phyloP scores from a whole-genome alignment of 2,329 filamentous ascomycete species.

The Ophiostoma novo-ulmi region DNA sequence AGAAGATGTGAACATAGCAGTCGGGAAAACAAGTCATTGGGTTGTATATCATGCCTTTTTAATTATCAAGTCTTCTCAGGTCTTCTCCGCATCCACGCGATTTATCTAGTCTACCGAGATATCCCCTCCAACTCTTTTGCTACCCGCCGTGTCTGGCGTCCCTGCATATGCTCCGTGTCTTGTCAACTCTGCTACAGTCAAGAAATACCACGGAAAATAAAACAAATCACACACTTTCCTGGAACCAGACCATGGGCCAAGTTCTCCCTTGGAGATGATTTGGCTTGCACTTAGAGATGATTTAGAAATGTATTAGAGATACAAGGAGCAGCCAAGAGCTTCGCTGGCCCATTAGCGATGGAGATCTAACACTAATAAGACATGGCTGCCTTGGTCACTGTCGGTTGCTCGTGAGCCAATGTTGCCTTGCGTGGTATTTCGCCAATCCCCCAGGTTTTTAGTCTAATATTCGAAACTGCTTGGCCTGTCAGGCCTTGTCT shows the following conservation, averaged over 20 bases:
- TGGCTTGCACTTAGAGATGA: no score
- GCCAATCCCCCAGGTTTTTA: not conserved
- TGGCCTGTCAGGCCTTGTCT: not conserved
- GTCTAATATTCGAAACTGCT: not conserved
- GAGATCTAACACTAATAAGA: slow-evolving; percentile 2
- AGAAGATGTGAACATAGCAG: no score
- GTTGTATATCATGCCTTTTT: not conserved
- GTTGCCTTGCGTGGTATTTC: not conserved
- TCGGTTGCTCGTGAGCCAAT: not conserved
- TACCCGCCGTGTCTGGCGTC: not conserved
- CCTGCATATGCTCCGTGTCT: not conserved
- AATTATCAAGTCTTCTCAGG: not conserved
- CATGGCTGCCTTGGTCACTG: not conserved
- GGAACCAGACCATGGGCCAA: not conserved
- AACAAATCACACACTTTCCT: not conserved
- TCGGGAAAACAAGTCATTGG: not conserved
- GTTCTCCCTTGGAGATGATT: no score
- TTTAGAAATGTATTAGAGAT: not conserved
- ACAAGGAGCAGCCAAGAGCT: not conserved
- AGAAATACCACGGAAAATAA: not conserved
- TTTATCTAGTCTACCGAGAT: not conserved
- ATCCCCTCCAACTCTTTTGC: not conserved
- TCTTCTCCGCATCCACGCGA: not conserved
- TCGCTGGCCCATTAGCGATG: not conserved
- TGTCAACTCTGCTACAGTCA: not conserved